Evolutionary conservation across 805 yeast genomes (phyloP).

Genomic region (Wickerhamomyces pijperi): DNA sequence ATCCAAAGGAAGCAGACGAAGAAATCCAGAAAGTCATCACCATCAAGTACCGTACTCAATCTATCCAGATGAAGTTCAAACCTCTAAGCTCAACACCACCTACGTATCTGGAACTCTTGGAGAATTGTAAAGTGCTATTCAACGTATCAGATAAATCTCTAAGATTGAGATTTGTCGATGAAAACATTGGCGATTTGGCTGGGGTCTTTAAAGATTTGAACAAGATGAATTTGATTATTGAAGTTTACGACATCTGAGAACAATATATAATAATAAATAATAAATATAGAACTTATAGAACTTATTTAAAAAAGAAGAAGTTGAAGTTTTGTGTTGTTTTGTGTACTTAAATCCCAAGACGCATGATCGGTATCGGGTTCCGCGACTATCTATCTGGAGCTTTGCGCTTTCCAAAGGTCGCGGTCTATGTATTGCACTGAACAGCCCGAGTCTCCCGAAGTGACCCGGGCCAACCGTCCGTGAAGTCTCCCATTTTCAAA

Average conservation of each 20-base stretch:
- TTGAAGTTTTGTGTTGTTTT: slow-evolving; percentile 1
- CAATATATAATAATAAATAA: too few species aligned
- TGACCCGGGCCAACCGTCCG: slow-evolving; percentile 42
- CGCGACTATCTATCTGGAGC: too few species aligned
- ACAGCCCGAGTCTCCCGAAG: slow-evolving; percentile 24
- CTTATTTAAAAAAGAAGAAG: neutral
- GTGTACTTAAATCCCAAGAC: slow-evolving; percentile 6
- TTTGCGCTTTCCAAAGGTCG: too few species aligned
- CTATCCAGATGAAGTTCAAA: slow-evolving; percentile 56
- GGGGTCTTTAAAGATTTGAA: slow-evolving; percentile 12
- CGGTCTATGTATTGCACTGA: slow-evolving; percentile 54
- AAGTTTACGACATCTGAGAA: slow-evolving; percentile 14
- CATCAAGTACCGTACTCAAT: slow-evolving; percentile 40
- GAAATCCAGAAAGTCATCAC: slow-evolving; percentile 27
- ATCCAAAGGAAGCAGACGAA: slow-evolving; percentile 25
- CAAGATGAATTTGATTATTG: slow-evolving; percentile 6
- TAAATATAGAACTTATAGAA: too few species aligned
- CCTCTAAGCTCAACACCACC: slow-evolving; percentile 68
- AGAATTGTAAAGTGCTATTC: slow-evolving; percentile 67
- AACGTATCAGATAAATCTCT: slow-evolving; percentile 8
- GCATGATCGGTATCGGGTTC: neutral
- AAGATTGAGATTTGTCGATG: slow-evolving; percentile 10
- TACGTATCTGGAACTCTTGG: slow-evolving; percentile 62
- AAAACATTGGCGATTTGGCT: slow-evolving; percentile 9
- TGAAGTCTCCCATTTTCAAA: slow-evolving; percentile 39